Conservation (phyloP, 345 rosid genomes). For the Eucalyptus virginea region DNA sequence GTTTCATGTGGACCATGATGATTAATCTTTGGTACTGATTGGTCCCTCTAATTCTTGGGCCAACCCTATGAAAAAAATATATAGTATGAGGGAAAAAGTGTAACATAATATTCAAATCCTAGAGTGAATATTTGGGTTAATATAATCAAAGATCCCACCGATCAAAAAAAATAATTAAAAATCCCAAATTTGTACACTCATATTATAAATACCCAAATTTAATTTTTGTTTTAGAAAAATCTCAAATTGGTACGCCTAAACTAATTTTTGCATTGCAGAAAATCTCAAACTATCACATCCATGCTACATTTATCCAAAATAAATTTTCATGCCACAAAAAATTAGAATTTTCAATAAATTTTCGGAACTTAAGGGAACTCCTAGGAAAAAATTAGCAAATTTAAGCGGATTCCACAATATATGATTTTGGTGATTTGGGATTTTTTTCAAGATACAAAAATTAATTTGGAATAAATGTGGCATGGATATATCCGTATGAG, state of each 20-base stretch:
- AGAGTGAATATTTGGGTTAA: neutral
- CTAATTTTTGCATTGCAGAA: neutral
- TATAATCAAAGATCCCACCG: neutral
- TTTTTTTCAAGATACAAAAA: no score
- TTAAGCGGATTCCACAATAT: neutral
- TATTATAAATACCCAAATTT: no score
- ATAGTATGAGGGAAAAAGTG: neutral
- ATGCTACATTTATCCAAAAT: no score
- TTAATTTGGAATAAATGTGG: no score
- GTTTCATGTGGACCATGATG: neutral
- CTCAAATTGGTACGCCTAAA: neutral
- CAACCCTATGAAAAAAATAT: neutral
- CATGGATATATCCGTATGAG: no score
- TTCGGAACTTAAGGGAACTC: neutral
- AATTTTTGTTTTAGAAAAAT: no score
- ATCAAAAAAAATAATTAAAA: no score
- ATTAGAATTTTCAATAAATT: neutral
- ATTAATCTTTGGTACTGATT: no score
- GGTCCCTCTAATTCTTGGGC: neutral
- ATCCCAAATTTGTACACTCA: neutral
- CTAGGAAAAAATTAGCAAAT: neutral
- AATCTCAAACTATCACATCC: neutral
- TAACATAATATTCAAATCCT: neutral
- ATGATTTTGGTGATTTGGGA: no score
- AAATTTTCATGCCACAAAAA: neutral